Percentiles rank a stretch among this genome's conserved stretches.
phyloP scores from a whole-genome alignment of 139 green algal species.

The Desmodesmus armatus region DNA sequence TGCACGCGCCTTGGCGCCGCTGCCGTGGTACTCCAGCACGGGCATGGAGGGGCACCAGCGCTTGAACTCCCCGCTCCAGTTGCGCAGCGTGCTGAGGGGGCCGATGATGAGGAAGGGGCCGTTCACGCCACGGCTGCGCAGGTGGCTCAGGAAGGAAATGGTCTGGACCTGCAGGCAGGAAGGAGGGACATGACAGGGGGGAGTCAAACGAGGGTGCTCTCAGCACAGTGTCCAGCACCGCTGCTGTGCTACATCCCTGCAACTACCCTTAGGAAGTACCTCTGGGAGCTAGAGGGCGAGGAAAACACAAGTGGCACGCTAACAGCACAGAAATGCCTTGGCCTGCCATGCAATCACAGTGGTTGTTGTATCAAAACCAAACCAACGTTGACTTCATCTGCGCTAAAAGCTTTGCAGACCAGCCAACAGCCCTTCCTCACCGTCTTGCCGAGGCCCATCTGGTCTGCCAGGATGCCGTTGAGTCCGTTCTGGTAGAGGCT shows the following conservation, averaged over 20 bases:
- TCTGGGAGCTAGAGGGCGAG: not conserved
- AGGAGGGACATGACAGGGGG: no score
- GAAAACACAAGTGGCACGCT: not conserved
- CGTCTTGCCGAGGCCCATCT: slow-evolving; percentile 98
- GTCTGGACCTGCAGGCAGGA: slow-evolving; percentile 88
- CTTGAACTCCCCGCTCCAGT: slow-evolving; percentile 91
- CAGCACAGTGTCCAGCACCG: not conserved
- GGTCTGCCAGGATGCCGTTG: slow-evolving; percentile 95
- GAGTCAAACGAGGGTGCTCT: no score
- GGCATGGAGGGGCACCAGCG: slow-evolving; percentile 87
- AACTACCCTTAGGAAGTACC: not conserved
- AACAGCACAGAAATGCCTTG: not conserved
- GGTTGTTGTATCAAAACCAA: no score
- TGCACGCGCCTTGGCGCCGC: slow-evolving; percentile 64
- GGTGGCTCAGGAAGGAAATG: slow-evolving; percentile 93
- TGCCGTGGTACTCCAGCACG: slow-evolving; percentile 95
- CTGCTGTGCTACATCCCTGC: not conserved
- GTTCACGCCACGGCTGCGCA: slow-evolving; percentile 76
- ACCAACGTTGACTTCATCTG: no score
- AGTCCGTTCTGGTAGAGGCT: slow-evolving; percentile 93
- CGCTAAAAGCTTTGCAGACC: not conserved
- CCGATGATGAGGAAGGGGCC: slow-evolving; percentile 92
- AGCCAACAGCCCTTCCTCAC: slow-evolving; percentile 51
- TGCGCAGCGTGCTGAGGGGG: slow-evolving; percentile 93
- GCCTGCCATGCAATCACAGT: no score